Conservation (phyloP, 1,284 basidiomycete genomes). For the Wolfiporia cocos region DNA sequence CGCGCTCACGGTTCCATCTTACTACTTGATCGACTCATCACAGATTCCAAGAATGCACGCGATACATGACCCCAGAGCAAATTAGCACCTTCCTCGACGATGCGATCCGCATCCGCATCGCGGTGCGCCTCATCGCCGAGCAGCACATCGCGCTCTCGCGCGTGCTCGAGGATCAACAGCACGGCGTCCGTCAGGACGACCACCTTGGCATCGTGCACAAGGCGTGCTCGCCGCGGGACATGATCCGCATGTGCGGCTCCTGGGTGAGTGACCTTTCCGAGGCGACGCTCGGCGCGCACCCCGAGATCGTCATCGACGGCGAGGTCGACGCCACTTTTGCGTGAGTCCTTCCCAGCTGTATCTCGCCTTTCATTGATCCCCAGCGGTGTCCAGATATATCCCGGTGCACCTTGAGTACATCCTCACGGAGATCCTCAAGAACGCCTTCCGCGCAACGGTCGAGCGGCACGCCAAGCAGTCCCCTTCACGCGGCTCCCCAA, state of each 20-base stretch:
- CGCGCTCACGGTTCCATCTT: background rate
- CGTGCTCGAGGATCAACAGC: conserved; percentile 37
- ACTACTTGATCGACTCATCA: background rate
- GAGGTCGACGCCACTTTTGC: conserved; percentile 66
- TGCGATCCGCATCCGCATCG: conserved; percentile 83
- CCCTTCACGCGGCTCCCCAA: conserved; percentile 26
- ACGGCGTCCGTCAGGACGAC: conserved; percentile 22
- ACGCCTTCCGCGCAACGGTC: conserved; percentile 87
- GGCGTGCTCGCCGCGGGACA: conserved; percentile 59
- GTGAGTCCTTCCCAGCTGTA: conserved; percentile 37
- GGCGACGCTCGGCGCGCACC: conserved; percentile 75
- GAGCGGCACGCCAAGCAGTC: conserved; percentile 54
- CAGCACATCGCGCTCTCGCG: conserved; percentile 84
- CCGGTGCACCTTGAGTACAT: conserved; percentile 90
- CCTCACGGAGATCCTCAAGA: conserved; percentile 83
- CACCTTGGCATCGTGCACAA: conserved; percentile 67
- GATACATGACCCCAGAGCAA: conserved; percentile 76
- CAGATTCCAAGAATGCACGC: conserved; percentile 83
- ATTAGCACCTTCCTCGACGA: conserved; percentile 79
- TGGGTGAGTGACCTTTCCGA: conserved; percentile 83
- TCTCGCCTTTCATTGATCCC: background rate
- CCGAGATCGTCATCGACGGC: conserved; percentile 65
- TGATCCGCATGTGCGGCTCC: conserved; percentile 73
- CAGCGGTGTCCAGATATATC: conserved; percentile 53
- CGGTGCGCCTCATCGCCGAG: conserved; percentile 86